Base-by-base conservation (phyloP, 208 protist species). In the Tritrichomonas foetus region DNA sequence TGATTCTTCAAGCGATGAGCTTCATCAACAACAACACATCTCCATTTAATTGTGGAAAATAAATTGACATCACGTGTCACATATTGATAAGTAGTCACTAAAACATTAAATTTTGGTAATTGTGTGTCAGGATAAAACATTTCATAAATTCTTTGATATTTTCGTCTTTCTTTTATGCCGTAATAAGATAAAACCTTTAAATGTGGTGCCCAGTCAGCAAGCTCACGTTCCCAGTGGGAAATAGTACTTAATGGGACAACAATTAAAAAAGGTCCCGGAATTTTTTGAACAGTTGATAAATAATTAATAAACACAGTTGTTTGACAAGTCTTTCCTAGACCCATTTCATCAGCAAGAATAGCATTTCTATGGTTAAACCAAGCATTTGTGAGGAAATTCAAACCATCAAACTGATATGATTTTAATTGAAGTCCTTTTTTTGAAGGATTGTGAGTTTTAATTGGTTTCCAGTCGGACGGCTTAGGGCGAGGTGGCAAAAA, bases 341-440 rank as follows among this genome's bases (percentile, higher is more conserved):
- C 99, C 98, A 99, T 99, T 96, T 99, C 98, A 96, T 99, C 99
- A 11, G 98, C 98, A 30, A 99, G 96, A 93, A 99, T 99, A 47
- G 98, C 98, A 95, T 99, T 99, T 94, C 99, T 97, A 80, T 97
- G 97, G 93, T 98, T 96, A 49, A 98, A 97, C 94, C 98, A 98
- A 41, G 99, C 95, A 36, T 96, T 96, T 47, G 99, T 96, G 33
- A 99, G 94, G 98, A 98, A 99, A 95, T 99, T 99, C 13, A 99
- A 96, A 25, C 98, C 99, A 94, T 98, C 96, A 14, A 99, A 78
- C 95, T 99, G 99, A 94, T 99, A 99, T 20, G 93, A 57, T 11
- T 94, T 92, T 41, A 95, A 55, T 44, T 72, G 3, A 0, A 66
- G 66, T 20, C 95, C 95, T 39, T 53, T 41, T 72, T 49, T 93